phyloP scores from a whole-genome alignment of 805 yeast genomes.

The Candida ascalaphidarum region DNA sequence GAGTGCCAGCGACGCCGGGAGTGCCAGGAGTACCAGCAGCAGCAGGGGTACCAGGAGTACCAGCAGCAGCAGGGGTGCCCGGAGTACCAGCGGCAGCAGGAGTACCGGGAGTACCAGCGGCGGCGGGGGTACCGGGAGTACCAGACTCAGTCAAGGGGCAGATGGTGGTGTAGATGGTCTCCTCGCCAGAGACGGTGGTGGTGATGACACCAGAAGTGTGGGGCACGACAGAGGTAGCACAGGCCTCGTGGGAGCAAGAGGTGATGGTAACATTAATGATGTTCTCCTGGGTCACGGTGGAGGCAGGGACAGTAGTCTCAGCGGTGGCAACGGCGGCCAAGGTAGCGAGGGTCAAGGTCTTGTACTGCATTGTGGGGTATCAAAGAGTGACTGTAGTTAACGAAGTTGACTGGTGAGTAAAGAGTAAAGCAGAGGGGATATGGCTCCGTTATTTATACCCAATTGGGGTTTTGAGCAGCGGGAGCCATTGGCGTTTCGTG shows the following conservation, averaged over 20 bases:
- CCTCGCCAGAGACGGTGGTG: slow-evolving; percentile 22
- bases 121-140: no score
- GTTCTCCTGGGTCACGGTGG: slow-evolving; percentile 10
- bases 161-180: slow-evolving; percentile 27
- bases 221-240: slow-evolving; percentile 9
- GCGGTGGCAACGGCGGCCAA: slow-evolving; percentile 13
- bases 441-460: no score
- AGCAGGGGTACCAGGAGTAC: slow-evolving; percentile 1
- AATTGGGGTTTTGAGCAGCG: no score
- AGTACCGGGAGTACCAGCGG: slow-evolving; percentile 4
- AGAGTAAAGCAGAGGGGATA: no score
- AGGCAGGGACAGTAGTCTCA: slow-evolving; percentile 7
- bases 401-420: background rate
- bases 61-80: slow-evolving; percentile 2
- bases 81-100: slow-evolving; percentile 3
- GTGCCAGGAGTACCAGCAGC: slow-evolving; percentile 3
- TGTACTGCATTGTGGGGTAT: slow-evolving; percentile 12
- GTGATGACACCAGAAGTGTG: slow-evolving; percentile 13
- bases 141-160: slow-evolving; percentile 23
- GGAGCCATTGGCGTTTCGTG: no score
- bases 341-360: slow-evolving; percentile 13
- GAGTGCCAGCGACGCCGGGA: slow-evolving; percentile 2
- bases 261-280: slow-evolving; percentile 22
- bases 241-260: slow-evolving; percentile 13
- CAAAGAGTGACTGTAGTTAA: slow-evolving; percentile 1